Evolutionary conservation across 768 basidiomycete species (phyloP).

Genomic region (Leccinum arenicola): DNA sequence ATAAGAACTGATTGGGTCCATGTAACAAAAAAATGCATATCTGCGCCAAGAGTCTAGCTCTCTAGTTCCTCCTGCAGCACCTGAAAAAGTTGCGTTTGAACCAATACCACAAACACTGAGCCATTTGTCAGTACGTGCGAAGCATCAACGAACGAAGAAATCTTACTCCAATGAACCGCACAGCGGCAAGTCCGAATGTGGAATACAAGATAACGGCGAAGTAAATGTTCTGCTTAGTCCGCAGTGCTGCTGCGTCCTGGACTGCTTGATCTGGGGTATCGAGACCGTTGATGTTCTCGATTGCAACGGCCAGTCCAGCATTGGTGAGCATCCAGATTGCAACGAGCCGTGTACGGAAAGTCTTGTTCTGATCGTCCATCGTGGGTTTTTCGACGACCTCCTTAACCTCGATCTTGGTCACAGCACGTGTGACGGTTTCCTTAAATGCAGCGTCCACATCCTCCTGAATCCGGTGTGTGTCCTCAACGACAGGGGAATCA

Average conservation of each 20-base stretch:
- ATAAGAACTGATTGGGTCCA: slow-evolving; percentile 30
- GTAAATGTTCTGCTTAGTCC: slow-evolving; percentile 56
- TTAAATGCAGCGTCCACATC: slow-evolving; percentile 92
- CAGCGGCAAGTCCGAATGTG: slow-evolving; percentile 67
- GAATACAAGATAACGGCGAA: slow-evolving; percentile 79
- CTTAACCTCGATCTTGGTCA: slow-evolving; percentile 67
- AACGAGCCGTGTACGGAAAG: slow-evolving; percentile 88
- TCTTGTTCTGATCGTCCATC: slow-evolving; percentile 86
- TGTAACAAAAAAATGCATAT: slow-evolving; percentile 20
- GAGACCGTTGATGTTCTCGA: slow-evolving; percentile 74
- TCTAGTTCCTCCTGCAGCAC: slow-evolving; percentile 72
- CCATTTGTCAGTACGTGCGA: slow-evolving; percentile 2
- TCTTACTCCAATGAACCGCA: slow-evolving; percentile 78
- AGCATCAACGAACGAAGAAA: neutral
- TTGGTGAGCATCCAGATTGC: slow-evolving; percentile 79
- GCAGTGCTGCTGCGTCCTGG: slow-evolving; percentile 41
- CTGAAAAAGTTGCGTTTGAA: slow-evolving; percentile 81
- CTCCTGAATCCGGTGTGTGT: slow-evolving; percentile 76
- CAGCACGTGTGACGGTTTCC: slow-evolving; percentile 84
- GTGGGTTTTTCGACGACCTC: slow-evolving; percentile 76
- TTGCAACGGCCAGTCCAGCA: slow-evolving; percentile 66
- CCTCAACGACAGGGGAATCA: slow-evolving; percentile 80
- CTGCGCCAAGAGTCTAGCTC: neutral
- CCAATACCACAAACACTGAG: slow-evolving; percentile 78
- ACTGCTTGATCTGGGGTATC: slow-evolving; percentile 34